Base-by-base conservation (phyloP, 2,329 filamentous ascomycete species). In the Corinectria fuckeliana region DNA sequence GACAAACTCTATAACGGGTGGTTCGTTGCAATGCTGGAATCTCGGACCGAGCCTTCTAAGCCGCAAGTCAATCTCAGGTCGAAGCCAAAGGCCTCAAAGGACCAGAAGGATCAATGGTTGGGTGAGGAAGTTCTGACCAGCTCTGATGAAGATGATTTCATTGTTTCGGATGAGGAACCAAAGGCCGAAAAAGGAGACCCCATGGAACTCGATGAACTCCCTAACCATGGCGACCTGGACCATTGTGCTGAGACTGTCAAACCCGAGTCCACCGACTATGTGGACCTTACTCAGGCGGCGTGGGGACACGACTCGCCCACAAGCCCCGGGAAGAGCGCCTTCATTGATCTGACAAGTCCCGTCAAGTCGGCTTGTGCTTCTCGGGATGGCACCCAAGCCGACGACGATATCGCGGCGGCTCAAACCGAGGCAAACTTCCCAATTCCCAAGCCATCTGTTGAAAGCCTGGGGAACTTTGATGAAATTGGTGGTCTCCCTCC, bases 1-100 rank as follows among this genome's bases (percentile, higher is more conserved):
- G 83, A 90, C 54, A 83, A 84, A 48, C 78, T 88, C 67, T 74
- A 84, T 36, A 72, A 81, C 8, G 68, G 71, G 7, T 89, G 85
- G 84, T 71, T 78, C 3, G 76, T 84, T n/a, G 64, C 72, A 6
- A 65, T 84, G 21, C 75, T 88, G 4, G 74, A 75, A 36, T 77
- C 77, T 16, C 77, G 76, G 5, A 42, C 56, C 13, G 75, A 76
- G 45, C 80, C 81, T 0, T 73, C 77, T 3, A 80, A 77, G 50
- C 71, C 70, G 11, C 63, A 68, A 14, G 59, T 56, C 0, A 39
- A 72, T 10, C 67, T 73, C 14, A 62, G 47, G 21, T 62, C 63
- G 4, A 63, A 54, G 11, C 60, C 23, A 16, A 16, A 67, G 9
- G 16, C 42, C 6, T 11, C 39, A 11, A 41, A 42, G n/a, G 38